Evolutionary conservation across 257 asterid genomes (phyloP).

Genomic region (Fraxinus americana): DNA sequence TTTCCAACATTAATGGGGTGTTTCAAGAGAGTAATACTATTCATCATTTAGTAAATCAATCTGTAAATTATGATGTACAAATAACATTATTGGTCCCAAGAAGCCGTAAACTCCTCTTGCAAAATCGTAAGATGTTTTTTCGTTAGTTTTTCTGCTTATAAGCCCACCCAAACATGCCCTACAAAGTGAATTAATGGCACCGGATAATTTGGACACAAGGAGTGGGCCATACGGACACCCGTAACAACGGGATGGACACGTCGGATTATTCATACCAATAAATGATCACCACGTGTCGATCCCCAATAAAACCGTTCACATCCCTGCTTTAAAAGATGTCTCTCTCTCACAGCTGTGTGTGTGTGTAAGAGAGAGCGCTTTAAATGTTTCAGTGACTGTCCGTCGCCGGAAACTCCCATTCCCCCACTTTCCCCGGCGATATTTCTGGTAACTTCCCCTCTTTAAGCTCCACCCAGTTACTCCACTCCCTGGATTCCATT

Average conservation of each 20-base stretch:
- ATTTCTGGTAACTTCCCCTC: constrained; percentile 12
- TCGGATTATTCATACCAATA: constrained; percentile 30
- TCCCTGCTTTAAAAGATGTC: constrained; percentile 28
- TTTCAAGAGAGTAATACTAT: too few species aligned
- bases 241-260: constrained; percentile 32
- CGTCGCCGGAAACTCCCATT: constrained; percentile 38
- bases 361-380: constrained; percentile 35
- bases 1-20: too few species aligned
- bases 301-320: constrained; percentile 22
- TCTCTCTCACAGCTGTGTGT: constrained; percentile 22
- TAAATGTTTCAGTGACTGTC: constrained; percentile 45
- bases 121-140: too few species aligned
- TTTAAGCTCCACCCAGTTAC: neutral
- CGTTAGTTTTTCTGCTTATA: too few species aligned
- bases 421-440: constrained; percentile 29
- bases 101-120: too few species aligned
- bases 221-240: neutral
- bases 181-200: too few species aligned
- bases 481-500: neutral
- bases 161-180: too few species aligned
- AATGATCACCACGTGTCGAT: constrained; percentile 30
- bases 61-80: too few species aligned
- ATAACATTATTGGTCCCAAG: too few species aligned
- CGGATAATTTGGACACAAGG: neutral
- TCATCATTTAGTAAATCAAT: too few species aligned